These are phyloP conservation scores for Sporopachydermia lactativora DNA, from an alignment of 805 yeast genomes.

Conservation along the genomic window DNA sequence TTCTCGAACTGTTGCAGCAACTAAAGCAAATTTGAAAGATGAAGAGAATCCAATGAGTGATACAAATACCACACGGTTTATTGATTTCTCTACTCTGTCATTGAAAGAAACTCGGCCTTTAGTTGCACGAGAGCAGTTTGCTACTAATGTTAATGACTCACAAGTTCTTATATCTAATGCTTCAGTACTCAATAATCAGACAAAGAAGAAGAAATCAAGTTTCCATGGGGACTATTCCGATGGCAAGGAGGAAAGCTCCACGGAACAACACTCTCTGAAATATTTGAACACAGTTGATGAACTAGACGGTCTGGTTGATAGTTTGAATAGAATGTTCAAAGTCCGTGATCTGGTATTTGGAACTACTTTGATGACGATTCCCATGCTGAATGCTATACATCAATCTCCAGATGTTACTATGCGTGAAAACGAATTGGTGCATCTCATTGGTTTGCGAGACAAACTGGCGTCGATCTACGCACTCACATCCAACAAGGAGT, in stretches of 20 bases:
- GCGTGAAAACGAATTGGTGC: not conserved
- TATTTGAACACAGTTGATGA: not conserved
- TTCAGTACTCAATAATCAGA: not conserved
- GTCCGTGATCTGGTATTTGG: not conserved
- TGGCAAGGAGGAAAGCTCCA: constrained; percentile 2
- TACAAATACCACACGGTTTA: not conserved
- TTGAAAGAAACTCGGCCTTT: not conserved
- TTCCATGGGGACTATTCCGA: constrained; percentile 2
- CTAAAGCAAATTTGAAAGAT: not conserved
- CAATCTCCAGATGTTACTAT: constrained; percentile 14
- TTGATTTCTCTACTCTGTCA: not conserved
- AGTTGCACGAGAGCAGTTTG: not conserved
- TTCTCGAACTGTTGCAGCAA: not conserved
- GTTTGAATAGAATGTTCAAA: not conserved
- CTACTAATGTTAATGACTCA: not conserved
- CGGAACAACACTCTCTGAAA: not conserved
- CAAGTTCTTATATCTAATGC: not conserved
- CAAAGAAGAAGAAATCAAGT: not conserved
- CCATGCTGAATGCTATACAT: constrained; percentile 14
- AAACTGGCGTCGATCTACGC: not conserved
- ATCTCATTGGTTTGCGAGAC: not conserved
- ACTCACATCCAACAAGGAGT: not conserved
- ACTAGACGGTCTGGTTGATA: not conserved
- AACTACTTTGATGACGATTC: constrained; percentile 9
- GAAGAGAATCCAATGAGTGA: not conserved